Evolutionary conservation across 2,329 filamentous ascomycete species (phyloP).

Genomic region (Fusarium sp.): DNA sequence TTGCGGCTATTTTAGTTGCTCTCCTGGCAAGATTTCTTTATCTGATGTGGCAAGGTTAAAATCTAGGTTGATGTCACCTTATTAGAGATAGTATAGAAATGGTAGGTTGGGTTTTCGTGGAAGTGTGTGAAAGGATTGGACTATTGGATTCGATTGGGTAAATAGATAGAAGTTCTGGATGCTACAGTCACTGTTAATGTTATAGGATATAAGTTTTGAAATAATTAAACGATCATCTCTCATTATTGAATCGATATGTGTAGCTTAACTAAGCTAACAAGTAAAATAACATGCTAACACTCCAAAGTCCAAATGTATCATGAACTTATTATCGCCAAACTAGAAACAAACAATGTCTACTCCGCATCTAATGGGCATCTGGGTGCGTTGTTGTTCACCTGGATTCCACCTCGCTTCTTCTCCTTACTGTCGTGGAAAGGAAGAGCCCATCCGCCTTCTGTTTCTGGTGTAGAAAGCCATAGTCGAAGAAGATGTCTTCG

Average conservation of each 20-base stretch:
- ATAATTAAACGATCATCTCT: not conserved
- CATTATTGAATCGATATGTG: not conserved
- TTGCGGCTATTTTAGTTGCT: slow-evolving; percentile 15
- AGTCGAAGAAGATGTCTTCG: slow-evolving; percentile 83
- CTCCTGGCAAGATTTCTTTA: slow-evolving; percentile 8
- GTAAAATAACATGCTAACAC: not conserved
- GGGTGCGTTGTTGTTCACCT: slow-evolving; percentile 83
- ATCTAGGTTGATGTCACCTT: not conserved
- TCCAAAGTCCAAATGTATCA: slow-evolving; percentile 3
- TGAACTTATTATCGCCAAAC: slow-evolving; percentile 8
- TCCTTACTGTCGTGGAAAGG: slow-evolving; percentile 84
- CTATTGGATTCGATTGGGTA: not conserved
- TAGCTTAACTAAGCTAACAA: not conserved
- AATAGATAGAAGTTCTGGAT: not conserved
- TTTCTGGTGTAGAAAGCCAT: slow-evolving; percentile 85
- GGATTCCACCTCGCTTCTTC: slow-evolving; percentile 89
- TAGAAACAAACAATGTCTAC: slow-evolving; percentile 54
- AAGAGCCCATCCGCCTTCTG: slow-evolving; percentile 85
- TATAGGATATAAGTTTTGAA: not conserved
- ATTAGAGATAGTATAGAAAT: not conserved
- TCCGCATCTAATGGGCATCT: slow-evolving; percentile 82
- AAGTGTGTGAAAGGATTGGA: not conserved
- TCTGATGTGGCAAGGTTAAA: not conserved
- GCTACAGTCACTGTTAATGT: no score
- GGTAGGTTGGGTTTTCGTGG: not conserved